Conservation (phyloP, 306 rosid genomes). For the Rubus parviflorus region DNA sequence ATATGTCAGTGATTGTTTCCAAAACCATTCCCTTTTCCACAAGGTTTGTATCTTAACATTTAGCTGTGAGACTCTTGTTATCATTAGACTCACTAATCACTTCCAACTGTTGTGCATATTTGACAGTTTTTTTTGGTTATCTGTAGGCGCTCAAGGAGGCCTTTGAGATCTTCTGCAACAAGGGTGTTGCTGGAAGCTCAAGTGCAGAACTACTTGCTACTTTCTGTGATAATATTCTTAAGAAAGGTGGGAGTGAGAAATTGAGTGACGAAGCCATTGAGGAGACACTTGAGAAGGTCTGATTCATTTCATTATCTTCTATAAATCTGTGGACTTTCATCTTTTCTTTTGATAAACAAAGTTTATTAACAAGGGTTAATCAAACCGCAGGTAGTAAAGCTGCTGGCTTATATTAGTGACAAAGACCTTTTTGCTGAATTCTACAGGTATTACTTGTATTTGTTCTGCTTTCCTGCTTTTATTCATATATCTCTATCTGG, state of each 20-base stretch:
- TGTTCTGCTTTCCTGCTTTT: background rate
- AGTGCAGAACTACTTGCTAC: slow-evolving; percentile 55
- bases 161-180: slow-evolving; percentile 56
- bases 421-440: slow-evolving; percentile 56
- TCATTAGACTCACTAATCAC: background rate
- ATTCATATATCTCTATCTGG: background rate
- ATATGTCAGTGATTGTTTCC: slow-evolving; percentile 78
- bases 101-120: slow-evolving; percentile 5
- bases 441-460: slow-evolving; percentile 32
- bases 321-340: background rate
- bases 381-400: slow-evolving; percentile 44
- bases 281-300: slow-evolving; percentile 86
- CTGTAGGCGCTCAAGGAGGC: slow-evolving; percentile 53
- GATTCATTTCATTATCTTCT: slow-evolving; percentile 11
- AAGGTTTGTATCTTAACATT: slow-evolving; percentile 36
- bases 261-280: slow-evolving; percentile 60
- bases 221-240: slow-evolving; percentile 54
- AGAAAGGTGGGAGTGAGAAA: slow-evolving; percentile 62
- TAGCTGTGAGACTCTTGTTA: slow-evolving; percentile 13
- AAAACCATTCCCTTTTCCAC: slow-evolving; percentile 69
- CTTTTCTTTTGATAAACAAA: background rate
- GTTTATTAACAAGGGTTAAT: slow-evolving; percentile 5
- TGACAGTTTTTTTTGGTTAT: slow-evolving; percentile 4
- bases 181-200: slow-evolving; percentile 57
- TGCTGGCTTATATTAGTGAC: slow-evolving; percentile 59